Base-by-base conservation (phyloP, 2,329 filamentous ascomycete species). In the Golovinomyces cichoracearum region DNA sequence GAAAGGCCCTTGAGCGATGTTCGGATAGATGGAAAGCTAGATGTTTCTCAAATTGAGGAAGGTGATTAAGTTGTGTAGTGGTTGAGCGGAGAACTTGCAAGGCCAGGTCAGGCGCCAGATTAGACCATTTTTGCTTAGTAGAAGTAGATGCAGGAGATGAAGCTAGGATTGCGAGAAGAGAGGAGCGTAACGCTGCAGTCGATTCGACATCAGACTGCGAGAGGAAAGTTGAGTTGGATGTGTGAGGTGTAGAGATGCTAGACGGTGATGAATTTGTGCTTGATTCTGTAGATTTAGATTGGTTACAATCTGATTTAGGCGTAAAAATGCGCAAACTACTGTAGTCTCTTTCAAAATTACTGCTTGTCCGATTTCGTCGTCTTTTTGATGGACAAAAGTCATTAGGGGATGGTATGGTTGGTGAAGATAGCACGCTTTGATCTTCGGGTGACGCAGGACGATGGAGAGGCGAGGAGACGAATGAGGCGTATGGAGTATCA, bases 1-100 rank as follows among this genome's bases (percentile, higher is more conserved):
- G 54, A 38, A 60, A 61, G 4, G 56, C 31, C 35, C 45, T 49
- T 2, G 59, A 62, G 21, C 50, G 49, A 3, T 53, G 33, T 38
- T 59, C 59, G 12, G 57, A 58, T 10, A 62, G 51, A 23, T 61
- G 57, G 42, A 53, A 57, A n/a, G 53, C 56, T 5, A 62, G 53
- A 29, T 56, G 53, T 3, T 50, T 53, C 51, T 62, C 60, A 46
- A 62, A 60, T 27, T 54, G 50, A 29, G 56, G 56, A 22, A 61
- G 56, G 5, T 53, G 52, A 5, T 53, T 52, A 6, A 62, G 55
- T 6, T 57, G 53, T 23, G 57, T 56, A 25, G 54, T 54, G 31
- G 60, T 60, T 26, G 57, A 55, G 13, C 58, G 60, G 25, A 62
- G 53, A 45, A 61, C 60, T 49, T 61, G 57, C 19, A 62, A 53